phyloP scores from a whole-genome alignment of 2,329 filamentous ascomycete species.

The Neonectria ditissima region DNA sequence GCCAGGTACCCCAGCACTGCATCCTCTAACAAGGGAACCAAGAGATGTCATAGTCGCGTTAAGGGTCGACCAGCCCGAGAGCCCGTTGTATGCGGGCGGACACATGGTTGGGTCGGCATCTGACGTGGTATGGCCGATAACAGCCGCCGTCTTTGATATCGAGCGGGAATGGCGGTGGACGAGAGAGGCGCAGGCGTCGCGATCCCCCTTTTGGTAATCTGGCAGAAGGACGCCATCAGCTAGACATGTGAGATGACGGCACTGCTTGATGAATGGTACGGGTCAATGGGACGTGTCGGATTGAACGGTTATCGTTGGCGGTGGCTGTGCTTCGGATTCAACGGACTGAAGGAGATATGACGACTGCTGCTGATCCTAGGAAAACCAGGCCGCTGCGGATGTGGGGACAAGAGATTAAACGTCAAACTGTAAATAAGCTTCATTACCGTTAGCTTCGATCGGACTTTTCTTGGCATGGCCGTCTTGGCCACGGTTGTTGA shows the following conservation, averaged over 20 bases:
- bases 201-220: conserved; percentile 17
- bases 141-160: conserved; percentile 16
- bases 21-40: conserved; percentile 7
- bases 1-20: conserved; percentile 23
- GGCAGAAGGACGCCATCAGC: not conserved
- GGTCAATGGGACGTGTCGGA: conserved; percentile 3
- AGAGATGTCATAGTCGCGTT: conserved; percentile 29
- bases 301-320: not conserved
- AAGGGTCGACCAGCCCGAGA: conserved; percentile 21
- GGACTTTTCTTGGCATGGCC: not conserved
- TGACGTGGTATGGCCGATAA: conserved; percentile 33
- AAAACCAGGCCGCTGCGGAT: not conserved
- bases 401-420: not conserved
- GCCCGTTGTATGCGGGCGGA: conserved; percentile 4
- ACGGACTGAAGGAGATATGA: not conserved
- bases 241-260: conserved; percentile 20
- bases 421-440: conserved; percentile 1
- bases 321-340: conserved; percentile 1
- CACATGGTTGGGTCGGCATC: conserved; percentile 30
- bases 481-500: not conserved
- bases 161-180: conserved; percentile 36
- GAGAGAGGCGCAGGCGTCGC: conserved; percentile 22
- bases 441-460: not conserved
- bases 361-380: not conserved
- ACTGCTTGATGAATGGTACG: conserved; percentile 8